These are phyloP conservation scores for Pezicula carpinea DNA, from an alignment of 2,329 filamentous ascomycete species.

Conservation along the genomic window DNA sequence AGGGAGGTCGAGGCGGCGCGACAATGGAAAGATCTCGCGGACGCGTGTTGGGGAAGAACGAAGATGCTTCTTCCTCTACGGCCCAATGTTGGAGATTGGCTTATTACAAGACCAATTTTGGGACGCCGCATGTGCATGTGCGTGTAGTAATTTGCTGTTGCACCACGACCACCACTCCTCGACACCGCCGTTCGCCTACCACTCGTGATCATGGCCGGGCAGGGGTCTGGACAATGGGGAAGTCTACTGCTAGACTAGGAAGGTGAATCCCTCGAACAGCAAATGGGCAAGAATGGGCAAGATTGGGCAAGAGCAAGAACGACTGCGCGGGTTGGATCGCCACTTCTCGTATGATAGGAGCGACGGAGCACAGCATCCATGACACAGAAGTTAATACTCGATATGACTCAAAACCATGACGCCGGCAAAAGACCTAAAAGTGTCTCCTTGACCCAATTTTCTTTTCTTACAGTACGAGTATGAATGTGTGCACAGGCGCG, in stretches of 20 bases:
- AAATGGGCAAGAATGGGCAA: no score
- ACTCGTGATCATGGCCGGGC: no score
- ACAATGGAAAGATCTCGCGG: not conserved
- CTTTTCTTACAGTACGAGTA: not conserved
- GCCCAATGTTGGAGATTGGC: not conserved
- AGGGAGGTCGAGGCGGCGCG: constrained; percentile 8
- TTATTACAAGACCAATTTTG: no score
- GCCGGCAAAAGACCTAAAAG: not conserved
- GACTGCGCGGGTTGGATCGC: not conserved
- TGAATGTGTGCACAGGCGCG: not conserved
- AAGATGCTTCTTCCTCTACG: not conserved
- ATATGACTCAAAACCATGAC: no score
- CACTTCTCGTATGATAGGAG: not conserved
- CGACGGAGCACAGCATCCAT: not conserved
- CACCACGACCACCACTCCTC: no score
- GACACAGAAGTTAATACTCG: not conserved
- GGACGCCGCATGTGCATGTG: no score
- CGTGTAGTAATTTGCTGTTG: no score
- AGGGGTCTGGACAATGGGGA: no score
- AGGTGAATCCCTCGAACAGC: no score
- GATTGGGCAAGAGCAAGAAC: no score
- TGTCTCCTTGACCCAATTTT: not conserved
- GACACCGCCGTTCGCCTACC: no score
- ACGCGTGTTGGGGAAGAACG: not conserved
- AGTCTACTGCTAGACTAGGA: no score